Evolutionary conservation across 139 green algal species (phyloP).

Genomic region (Edaphochlamys debaryana): DNA sequence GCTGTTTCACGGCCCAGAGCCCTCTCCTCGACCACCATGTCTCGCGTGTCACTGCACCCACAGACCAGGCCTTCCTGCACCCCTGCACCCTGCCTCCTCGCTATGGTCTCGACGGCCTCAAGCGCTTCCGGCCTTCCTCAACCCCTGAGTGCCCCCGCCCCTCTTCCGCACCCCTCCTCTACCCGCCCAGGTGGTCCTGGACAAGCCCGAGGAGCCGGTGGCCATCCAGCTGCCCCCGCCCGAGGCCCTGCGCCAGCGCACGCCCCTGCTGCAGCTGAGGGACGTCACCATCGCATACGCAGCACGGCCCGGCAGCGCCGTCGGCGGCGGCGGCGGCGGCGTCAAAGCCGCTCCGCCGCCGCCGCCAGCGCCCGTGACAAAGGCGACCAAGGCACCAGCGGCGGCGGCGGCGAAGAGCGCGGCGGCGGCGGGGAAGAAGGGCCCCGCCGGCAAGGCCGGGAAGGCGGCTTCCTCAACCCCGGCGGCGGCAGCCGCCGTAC

Average conservation of each 20-base stretch:
- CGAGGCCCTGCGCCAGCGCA: constrained; percentile 48
- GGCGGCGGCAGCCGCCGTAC: background rate
- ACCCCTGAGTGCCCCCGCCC: no score
- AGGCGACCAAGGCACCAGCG: background rate
- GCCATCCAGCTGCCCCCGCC: constrained; percentile 48
- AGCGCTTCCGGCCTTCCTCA: no score
- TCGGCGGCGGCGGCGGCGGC: constrained; percentile 55
- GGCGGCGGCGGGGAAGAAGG: constrained; percentile 8
- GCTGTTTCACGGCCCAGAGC: no score
- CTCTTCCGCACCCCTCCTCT: no score
- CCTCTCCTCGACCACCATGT: no score
- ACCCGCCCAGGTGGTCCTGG: constrained; percentile 36
- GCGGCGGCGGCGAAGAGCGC: background rate
- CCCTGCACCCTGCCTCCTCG: no score
- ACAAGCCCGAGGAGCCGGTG: constrained; percentile 54
- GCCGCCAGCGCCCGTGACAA: background rate
- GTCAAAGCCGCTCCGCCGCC: background rate
- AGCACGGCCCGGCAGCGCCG: constrained; percentile 42
- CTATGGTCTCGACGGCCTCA: no score
- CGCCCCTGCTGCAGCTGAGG: constrained; percentile 71
- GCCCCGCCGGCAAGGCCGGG: background rate
- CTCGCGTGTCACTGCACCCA: no score
- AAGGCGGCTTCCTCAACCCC: background rate
- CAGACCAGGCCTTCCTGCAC: no score
- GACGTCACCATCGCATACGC: constrained; percentile 38